Conservation (phyloP, 2,329 filamentous ascomycete species). For the Exophiala dermatitidis region DNA sequence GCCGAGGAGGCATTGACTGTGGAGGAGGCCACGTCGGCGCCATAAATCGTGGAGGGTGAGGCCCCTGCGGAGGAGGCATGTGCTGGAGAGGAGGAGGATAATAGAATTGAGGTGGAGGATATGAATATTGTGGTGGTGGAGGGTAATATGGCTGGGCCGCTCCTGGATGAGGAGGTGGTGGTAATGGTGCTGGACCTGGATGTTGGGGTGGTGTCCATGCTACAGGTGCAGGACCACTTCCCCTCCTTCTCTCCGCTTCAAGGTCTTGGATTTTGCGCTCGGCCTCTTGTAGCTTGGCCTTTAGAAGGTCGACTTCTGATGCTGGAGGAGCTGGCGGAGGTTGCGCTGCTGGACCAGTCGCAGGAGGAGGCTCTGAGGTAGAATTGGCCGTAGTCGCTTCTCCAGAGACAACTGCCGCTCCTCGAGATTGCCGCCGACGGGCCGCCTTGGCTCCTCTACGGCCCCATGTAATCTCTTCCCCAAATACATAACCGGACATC, state of each 20-base stretch:
- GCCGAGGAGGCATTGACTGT: background rate
- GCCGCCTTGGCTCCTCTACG: background rate
- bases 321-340: background rate
- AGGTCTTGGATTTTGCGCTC: constrained; percentile 18
- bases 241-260: constrained; percentile 17
- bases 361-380: background rate
- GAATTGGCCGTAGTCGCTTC: background rate
- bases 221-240: constrained; percentile 1
- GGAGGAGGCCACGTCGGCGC: background rate
- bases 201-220: constrained; percentile 3
- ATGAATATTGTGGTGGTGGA: background rate
- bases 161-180: background rate
- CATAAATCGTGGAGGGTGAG: background rate
- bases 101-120: constrained; percentile 2
- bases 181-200: constrained; percentile 1
- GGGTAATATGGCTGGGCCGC: background rate
- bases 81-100: background rate
- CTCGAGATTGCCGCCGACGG: background rate
- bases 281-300: constrained; percentile 15
- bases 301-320: constrained; percentile 15
- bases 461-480: constrained; percentile 11
- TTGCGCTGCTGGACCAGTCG: background rate
- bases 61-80: background rate
- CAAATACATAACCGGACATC: constrained; percentile 14
- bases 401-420: background rate